A percentile compares a stretch with the other conserved stretches of the same genome.
Evolutionary conservation across 1,284 basidiomycete species (phyloP).

Genomic region (Trametes versicolor): DNA sequence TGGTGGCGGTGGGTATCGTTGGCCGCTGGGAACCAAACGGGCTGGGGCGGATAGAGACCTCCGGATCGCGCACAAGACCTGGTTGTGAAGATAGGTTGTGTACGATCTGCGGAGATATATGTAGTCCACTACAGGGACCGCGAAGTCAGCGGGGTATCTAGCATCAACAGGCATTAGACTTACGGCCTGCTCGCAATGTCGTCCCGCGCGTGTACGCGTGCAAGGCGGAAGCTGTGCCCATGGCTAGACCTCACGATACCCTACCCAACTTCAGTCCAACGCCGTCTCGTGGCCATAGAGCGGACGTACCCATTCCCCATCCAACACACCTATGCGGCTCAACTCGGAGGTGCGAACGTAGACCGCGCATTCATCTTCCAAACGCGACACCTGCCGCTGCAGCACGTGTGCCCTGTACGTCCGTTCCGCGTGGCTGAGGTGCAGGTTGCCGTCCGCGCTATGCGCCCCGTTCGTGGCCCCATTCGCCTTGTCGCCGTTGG

Average conservation of each 20-base stretch:
- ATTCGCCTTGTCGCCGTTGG: conserved; percentile 18
- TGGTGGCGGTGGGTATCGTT: conserved; percentile 75
- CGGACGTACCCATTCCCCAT: conserved; percentile 66
- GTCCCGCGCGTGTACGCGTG: conserved; percentile 67
- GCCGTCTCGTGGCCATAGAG: background rate
- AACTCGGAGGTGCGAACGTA: conserved; percentile 38
- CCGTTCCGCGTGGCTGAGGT: conserved; percentile 27
- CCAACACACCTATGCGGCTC: conserved; percentile 35
- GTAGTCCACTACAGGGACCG: conserved; percentile 25
- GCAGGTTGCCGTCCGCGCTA: conserved; percentile 4
- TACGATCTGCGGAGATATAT: conserved; percentile 67
- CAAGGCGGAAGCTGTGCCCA: conserved; percentile 52
- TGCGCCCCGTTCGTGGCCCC: conserved; percentile 17
- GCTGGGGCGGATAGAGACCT: conserved; percentile 54
- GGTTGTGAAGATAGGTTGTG: conserved; percentile 56
- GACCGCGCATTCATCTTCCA: conserved; percentile 40
- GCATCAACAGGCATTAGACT: conserved; percentile 19
- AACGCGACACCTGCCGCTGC: conserved; percentile 42
- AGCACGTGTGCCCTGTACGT: conserved; percentile 43
- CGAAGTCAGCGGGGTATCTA: background rate
- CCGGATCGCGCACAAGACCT: conserved; percentile 35
- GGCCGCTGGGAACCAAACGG: conserved; percentile 67
- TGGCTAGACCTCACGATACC: conserved; percentile 26
- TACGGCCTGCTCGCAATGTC: conserved; percentile 47
- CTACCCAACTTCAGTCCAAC: conserved; percentile 12